A percentile compares a stretch with the other conserved stretches of the same genome.
Conservation (phyloP, 768 basidiomycete genomes). For the Suillus variegatus region DNA sequence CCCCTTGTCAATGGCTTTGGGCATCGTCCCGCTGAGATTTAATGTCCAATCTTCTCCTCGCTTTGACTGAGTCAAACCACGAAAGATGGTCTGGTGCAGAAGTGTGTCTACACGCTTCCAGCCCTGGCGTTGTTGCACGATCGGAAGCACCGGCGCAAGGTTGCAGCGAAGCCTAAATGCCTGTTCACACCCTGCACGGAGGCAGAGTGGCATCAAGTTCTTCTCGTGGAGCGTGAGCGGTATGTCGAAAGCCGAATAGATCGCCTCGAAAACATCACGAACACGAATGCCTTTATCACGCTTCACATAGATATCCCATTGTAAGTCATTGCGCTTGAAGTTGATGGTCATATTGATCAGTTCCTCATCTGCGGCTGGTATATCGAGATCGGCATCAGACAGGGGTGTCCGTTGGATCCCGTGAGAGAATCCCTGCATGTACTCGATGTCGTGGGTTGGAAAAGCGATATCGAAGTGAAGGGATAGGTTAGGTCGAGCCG, state of each 20-base stretch:
- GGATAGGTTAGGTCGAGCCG: conserved; percentile 32
- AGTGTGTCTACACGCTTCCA: conserved; percentile 59
- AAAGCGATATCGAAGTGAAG: conserved; percentile 55
- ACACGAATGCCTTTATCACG: conserved; percentile 48
- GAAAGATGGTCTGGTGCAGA: conserved; percentile 52
- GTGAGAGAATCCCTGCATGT: conserved; percentile 18
- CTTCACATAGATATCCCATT: conserved; percentile 44
- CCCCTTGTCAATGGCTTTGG: background rate
- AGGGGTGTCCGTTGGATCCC: conserved; percentile 21
- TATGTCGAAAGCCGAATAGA: conserved; percentile 50
- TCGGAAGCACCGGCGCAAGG: conserved; percentile 41
- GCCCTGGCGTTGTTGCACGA: conserved; percentile 45
- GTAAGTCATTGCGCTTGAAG: conserved; percentile 35
- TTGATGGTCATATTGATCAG: conserved; percentile 52
- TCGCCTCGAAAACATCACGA: conserved; percentile 59
- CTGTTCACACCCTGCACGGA: conserved; percentile 32
- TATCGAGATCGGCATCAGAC: conserved; percentile 39
- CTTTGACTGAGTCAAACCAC: conserved; percentile 44
- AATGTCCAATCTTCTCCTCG: conserved; percentile 36
- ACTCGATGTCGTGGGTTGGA: conserved; percentile 33
- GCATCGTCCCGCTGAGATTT: conserved; percentile 21
- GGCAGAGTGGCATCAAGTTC: conserved; percentile 27
- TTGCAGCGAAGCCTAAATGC: conserved; percentile 50
- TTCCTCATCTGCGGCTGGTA: conserved; percentile 43
- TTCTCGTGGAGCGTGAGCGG: conserved; percentile 48